phyloP scores from a whole-genome alignment of 805 yeast genomes.

The Metschnikowia peoriensis region DNA sequence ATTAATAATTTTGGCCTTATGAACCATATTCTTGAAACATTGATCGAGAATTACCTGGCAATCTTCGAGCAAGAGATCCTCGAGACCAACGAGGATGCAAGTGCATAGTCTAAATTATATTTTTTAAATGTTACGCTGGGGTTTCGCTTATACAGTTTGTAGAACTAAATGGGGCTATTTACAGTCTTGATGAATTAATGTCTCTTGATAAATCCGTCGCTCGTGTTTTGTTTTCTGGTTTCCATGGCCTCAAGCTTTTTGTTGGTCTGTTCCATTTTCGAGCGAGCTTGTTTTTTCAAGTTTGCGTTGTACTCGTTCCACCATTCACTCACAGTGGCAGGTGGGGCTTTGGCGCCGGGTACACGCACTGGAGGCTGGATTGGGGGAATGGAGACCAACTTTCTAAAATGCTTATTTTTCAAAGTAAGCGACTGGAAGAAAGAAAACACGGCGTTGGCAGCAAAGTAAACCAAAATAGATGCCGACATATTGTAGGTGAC shows the following conservation, averaged over 20 bases:
- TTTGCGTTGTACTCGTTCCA: conserved; percentile 32
- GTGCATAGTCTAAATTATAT: neutral
- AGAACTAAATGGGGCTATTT: conserved; percentile 2
- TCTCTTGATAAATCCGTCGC: conserved; percentile 39
- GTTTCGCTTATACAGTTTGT: neutral
- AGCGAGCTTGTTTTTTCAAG: conserved; percentile 31
- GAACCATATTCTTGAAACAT: conserved; percentile 51
- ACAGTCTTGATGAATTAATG: conserved; percentile 23
- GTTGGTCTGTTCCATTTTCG: conserved; percentile 34
- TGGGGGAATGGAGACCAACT: conserved; percentile 55
- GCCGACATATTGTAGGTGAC: conserved; percentile 85
- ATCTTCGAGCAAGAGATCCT: conserved; percentile 8
- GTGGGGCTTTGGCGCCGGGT: conserved; percentile 27
- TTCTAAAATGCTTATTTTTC: conserved; percentile 59
- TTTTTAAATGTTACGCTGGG: neutral
- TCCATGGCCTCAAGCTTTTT: conserved; percentile 37
- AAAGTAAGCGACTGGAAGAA: conserved; percentile 68
- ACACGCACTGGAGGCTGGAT: conserved; percentile 51
- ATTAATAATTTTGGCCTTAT: conserved; percentile 52
- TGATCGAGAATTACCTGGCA: conserved; percentile 44
- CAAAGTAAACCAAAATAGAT: conserved; percentile 81
- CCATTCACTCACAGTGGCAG: conserved; percentile 37
- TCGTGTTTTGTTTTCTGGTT: conserved; percentile 30
- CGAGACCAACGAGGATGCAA: neutral
- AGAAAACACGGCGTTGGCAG: conserved; percentile 75